A percentile compares a stretch with the other conserved stretches of the same genome.
phyloP scores from a whole-genome alignment of 2,329 filamentous ascomycete species.

The Alternaria tenuissima region DNA sequence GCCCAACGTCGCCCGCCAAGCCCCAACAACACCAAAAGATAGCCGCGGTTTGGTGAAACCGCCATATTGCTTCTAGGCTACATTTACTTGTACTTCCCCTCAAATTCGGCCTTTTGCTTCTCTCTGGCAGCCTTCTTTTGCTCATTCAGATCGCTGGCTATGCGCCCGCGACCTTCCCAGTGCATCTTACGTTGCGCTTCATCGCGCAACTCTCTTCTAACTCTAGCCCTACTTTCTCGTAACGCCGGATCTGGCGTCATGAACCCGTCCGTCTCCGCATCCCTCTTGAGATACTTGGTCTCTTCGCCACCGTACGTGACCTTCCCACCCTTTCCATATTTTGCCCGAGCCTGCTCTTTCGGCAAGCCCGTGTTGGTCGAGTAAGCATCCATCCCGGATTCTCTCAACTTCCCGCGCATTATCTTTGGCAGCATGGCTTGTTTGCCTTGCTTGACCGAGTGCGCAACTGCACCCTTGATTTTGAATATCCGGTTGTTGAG shows the following conservation, averaged over 20 bases:
- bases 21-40: background rate
- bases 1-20: conserved; percentile 15
- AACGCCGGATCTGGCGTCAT: background rate
- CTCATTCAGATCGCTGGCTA: background rate
- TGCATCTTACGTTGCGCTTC: too few species aligned
- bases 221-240: background rate
- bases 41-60: background rate
- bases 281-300: conserved; percentile 6
- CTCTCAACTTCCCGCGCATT: conserved; percentile 12
- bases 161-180: background rate
- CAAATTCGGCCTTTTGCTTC: background rate
- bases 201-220: too few species aligned
- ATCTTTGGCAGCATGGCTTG: conserved; percentile 21
- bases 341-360: conserved; percentile 1
- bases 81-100: background rate
- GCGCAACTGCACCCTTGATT: conserved; percentile 23
- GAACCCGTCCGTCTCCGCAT: conserved; percentile 3
- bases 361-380: conserved; percentile 15
- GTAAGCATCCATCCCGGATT: conserved; percentile 9
- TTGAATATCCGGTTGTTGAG: conserved; percentile 21
- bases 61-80: background rate
- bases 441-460: conserved; percentile 14
- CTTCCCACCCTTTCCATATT: background rate
- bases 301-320: conserved; percentile 9
- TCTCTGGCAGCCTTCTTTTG: background rate